Evolutionary conservation across 345 rosid genomes (phyloP).

Genomic region (Aquilaria sinensis): DNA sequence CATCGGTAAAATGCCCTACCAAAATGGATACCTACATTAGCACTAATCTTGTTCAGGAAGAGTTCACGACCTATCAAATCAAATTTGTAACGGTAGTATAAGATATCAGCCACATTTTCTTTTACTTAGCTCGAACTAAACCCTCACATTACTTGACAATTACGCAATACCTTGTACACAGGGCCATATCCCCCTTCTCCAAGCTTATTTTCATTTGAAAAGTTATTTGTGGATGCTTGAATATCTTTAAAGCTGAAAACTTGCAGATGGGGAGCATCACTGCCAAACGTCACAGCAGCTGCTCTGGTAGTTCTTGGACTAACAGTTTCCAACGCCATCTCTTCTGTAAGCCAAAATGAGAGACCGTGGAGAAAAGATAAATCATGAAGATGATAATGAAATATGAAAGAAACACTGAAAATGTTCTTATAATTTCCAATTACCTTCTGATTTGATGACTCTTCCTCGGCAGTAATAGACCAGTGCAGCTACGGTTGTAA

Average conservation of each 20-base stretch:
- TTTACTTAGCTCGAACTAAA: no score
- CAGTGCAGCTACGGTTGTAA: background rate
- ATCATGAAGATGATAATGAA: background rate
- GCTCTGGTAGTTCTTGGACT: background rate
- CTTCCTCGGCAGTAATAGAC: slow-evolving; percentile 12
- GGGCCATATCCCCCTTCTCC: slow-evolving; percentile 21
- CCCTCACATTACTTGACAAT: background rate
- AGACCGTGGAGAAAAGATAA: background rate
- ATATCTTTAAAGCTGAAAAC: background rate
- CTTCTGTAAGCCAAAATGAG: slow-evolving; percentile 1
- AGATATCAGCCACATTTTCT: no score
- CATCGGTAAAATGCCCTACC: slow-evolving; percentile 3
- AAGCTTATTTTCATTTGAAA: slow-evolving; percentile 15
- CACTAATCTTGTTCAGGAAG: no score
- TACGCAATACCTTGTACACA: slow-evolving; percentile 3
- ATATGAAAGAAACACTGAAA: background rate
- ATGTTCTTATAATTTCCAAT: background rate
- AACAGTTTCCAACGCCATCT: background rate
- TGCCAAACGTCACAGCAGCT: slow-evolving; percentile 2
- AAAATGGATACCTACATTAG: background rate
- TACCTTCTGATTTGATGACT: slow-evolving; percentile 20
- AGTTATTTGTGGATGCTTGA: slow-evolving; percentile 11
- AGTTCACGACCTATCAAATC: background rate
- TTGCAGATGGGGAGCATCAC: slow-evolving; percentile 4
- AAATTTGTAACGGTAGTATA: background rate